Evolutionary conservation across 345 rosid species (phyloP).

Genomic region (Aethionema arabicum): DNA sequence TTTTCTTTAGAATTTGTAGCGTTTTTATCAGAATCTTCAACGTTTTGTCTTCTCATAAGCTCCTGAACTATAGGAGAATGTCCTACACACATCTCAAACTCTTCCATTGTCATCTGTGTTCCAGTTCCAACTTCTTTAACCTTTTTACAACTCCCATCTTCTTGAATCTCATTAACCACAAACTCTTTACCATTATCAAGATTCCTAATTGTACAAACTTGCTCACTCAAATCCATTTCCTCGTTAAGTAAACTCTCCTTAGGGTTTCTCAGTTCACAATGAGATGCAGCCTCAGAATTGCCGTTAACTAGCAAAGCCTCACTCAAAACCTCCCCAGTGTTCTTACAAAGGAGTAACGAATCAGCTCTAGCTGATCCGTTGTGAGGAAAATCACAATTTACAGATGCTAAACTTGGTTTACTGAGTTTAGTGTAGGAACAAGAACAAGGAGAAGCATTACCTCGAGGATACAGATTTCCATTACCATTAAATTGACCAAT

Average conservation of each 20-base stretch:
- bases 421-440: conserved; percentile 40
- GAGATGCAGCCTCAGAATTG: conserved; percentile 8
- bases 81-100: conserved; percentile 83
- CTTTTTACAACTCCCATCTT: conserved; percentile 78
- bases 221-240: conserved; percentile 34
- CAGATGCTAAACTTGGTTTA: conserved; percentile 21
- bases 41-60: conserved; percentile 92
- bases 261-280: conserved; percentile 33
- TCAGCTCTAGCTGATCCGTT: conserved; percentile 33
- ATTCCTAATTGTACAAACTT: conserved; percentile 68
- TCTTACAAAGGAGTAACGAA: conserved; percentile 38
- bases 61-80: conserved; percentile 96
- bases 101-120: conserved; percentile 90
- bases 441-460: conserved; percentile 38
- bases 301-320: conserved; percentile 18
- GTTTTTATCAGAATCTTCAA: conserved; percentile 64
- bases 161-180: conserved; percentile 80
- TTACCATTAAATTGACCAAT: conserved; percentile 24
- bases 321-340: background rate
- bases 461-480: conserved; percentile 27
- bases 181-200: conserved; percentile 89
- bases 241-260: conserved; percentile 36
- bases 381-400: conserved; percentile 1
- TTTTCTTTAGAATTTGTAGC: conserved; percentile 34
- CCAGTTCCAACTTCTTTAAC: conserved; percentile 87